Evolutionary conservation across 257 asterid species (phyloP), one percentile per base, ranked within the genome.

Genomic region (Plantago elongata): DNA sequence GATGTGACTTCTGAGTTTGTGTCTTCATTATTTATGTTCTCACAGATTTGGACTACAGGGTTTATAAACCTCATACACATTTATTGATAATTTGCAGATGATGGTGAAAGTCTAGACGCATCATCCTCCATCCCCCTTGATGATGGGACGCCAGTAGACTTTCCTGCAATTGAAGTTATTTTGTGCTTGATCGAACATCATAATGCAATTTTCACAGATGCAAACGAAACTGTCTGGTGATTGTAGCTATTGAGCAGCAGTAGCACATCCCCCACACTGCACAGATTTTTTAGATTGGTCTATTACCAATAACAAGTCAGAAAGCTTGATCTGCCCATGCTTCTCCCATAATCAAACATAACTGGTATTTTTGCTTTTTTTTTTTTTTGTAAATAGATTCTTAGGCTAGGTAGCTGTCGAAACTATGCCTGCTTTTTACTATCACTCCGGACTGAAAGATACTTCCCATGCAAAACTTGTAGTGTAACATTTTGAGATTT

Each of bases 161-260:
- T 82, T 61, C 84, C 78, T 37, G 95, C 92, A 5, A 88, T 91
- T 62, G 98, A 91, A 75, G 95, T 84, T 40, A 67, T 88, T 57
- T 96, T 88, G 74, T 88, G 96, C 75, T 79, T 91, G 77, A 84
- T 88, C 34, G 94, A 77, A 69, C 96, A 88, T 61, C 98, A 91
- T 68, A 85, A 84, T 60, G 81, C 89, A 2, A 73, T 85, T 52
- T 91, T 88, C 83, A 84, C 94, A 0, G 95, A 91, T 68, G 96
- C 96, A 60, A 81, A 84, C 13, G 95, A 80, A 70, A 85, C 96
- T 62, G 81, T 85, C 59, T 88, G 98, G 98, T 68, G 81, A 68
- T 85, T 78, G 72, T 65, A 45, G 12, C 34, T 45, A 45, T 57
- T 17, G 12, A 18, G 34, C 59, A 54, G 34, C 59, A 54, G 42